A percentile compares a stretch with the other conserved stretches of the same genome.
Evolutionary conservation across 108 stramenopile genomes (phyloP).

Genomic region (Bacterosira constricta): DNA sequence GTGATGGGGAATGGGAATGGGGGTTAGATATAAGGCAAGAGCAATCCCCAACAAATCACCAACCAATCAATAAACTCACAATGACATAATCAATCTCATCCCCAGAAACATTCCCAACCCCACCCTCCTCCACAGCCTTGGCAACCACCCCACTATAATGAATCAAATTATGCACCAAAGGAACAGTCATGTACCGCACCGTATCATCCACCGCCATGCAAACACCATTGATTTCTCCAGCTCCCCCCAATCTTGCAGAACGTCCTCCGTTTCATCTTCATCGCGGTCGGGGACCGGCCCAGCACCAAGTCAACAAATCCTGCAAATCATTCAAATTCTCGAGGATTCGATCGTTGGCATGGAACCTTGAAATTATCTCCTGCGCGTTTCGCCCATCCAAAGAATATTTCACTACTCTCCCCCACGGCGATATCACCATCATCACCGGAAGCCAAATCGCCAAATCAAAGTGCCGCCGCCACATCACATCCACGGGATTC

Average conservation of each 20-base stretch:
- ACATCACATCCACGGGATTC: conserved; percentile 60
- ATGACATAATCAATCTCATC: not conserved
- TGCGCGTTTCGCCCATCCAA: conserved; percentile 59
- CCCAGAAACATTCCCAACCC: not conserved
- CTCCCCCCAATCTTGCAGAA: conserved; percentile 16
- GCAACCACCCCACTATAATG: conserved; percentile 40
- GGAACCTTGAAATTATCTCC: conserved; percentile 51
- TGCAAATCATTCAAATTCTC: conserved; percentile 49
- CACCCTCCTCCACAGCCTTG: not conserved
- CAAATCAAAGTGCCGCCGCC: conserved; percentile 80
- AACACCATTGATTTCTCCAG: conserved; percentile 41
- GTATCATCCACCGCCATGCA: conserved; percentile 37
- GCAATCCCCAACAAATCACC: not conserved
- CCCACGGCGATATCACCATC: conserved; percentile 54
- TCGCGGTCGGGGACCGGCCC: too few relatives aligned
- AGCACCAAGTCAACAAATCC: conserved; percentile 9
- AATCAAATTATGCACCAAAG: conserved; percentile 77
- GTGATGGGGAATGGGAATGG: not conserved
- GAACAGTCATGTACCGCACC: conserved; percentile 61
- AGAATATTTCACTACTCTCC: conserved; percentile 56
- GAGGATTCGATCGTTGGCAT: conserved; percentile 59
- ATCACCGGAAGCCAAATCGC: conserved; percentile 43
- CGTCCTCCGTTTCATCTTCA: conserved; percentile 1
- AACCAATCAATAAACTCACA: not conserved
- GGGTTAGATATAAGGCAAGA: not conserved